phyloP scores from a whole-genome alignment of 2,329 filamentous ascomycete species.

The Beauveria sp. region DNA sequence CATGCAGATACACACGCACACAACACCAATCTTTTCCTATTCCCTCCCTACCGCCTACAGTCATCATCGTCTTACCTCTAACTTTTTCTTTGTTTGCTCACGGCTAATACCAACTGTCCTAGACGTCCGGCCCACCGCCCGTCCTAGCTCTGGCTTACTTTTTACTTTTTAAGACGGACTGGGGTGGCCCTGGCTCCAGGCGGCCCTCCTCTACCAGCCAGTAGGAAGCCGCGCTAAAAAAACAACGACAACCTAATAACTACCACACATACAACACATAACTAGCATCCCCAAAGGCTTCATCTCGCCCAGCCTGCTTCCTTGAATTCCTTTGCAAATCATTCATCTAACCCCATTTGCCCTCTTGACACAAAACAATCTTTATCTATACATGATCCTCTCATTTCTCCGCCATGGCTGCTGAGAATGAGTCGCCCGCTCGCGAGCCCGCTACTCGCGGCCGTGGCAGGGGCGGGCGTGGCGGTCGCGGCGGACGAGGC shows the following conservation, averaged over 20 bases:
- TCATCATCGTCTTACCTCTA: neutral
- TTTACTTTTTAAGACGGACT: neutral
- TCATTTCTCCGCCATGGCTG: slow-evolving; percentile 25
- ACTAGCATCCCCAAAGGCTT: neutral
- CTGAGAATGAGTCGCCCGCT: slow-evolving; percentile 30
- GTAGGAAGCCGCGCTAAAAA: slow-evolving; percentile 7
- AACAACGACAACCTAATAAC: slow-evolving; percentile 2
- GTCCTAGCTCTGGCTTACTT: neutral
- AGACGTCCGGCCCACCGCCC: neutral
- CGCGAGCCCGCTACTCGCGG: slow-evolving; percentile 29
- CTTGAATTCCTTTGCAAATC: neutral
- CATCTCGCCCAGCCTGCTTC: neutral
- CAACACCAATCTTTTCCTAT: neutral
- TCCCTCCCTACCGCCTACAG: neutral
- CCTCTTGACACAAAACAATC: too few species aligned
- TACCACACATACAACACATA: slow-evolving; percentile 6
- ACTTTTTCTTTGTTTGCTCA: neutral
- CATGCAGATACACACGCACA: neutral
- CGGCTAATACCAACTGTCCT: neutral
- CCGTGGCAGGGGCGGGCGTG: slow-evolving; percentile 17
- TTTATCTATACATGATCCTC: slow-evolving; percentile 23
- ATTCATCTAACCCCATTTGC: too few species aligned
- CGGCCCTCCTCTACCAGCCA: slow-evolving; percentile 1
- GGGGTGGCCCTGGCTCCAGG: slow-evolving; percentile 6
- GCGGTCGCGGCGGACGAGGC: slow-evolving; percentile 13